A percentile compares a stretch with the other conserved stretches of the same genome.
These are phyloP conservation scores for Fallopia convolvulus DNA, from an alignment of 148 eudicot genomes.

Conservation along the genomic window DNA sequence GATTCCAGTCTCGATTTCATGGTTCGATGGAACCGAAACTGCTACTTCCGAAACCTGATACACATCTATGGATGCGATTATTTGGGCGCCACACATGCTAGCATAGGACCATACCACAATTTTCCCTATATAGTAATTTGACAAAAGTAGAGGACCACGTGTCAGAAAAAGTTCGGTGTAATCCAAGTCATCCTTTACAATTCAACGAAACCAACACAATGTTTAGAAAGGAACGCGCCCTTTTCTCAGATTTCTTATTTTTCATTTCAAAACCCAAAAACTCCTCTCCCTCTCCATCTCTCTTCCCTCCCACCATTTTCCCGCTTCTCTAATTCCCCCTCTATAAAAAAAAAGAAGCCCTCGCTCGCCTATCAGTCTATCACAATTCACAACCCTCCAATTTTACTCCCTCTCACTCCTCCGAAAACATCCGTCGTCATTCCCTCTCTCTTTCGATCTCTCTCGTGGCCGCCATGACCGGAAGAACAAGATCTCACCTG, in stretches of 20 bases:
- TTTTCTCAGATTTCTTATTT: neutral
- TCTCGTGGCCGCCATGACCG: constrained; percentile 9
- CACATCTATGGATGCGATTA: too few species aligned
- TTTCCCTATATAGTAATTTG: too few species aligned
- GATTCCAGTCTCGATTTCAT: too few species aligned
- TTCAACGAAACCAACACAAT: too few species aligned
- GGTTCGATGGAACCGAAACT: too few species aligned
- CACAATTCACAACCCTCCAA: neutral
- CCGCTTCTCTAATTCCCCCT: neutral
- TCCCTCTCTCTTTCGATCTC: neutral
- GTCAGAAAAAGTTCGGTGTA: too few species aligned
- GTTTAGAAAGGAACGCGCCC: neutral
- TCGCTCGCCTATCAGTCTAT: neutral
- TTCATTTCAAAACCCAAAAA: neutral
- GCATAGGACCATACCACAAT: too few species aligned
- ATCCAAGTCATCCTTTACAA: too few species aligned
- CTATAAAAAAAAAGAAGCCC: neutral
- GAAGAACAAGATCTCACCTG: constrained; percentile 10
- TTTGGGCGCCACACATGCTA: too few species aligned
- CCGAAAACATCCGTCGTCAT: neutral
- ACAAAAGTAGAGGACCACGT: too few species aligned
- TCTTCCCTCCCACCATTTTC: neutral
- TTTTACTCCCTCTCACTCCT: neutral
- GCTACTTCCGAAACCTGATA: too few species aligned
- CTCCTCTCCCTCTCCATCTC: neutral